Conservation (phyloP, 2,329 filamentous ascomycete species). For the Exophiala sideris region DNA sequence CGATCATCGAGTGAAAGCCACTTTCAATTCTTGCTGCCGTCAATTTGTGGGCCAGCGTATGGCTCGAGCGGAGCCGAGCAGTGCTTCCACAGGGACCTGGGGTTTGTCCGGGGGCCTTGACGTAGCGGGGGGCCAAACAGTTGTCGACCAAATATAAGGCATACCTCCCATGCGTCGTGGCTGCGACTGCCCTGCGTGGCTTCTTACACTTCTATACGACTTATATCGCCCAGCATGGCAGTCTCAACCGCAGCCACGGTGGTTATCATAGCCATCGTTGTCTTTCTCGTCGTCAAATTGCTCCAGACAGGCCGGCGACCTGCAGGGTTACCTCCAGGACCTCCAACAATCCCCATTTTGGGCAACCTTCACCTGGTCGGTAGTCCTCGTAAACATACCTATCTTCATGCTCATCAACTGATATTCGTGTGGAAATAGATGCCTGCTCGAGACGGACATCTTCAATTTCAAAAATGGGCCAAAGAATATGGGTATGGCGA, state of each 20-base stretch:
- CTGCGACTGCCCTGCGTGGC: background rate
- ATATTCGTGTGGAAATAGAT: constrained; percentile 31
- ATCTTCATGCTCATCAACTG: background rate
- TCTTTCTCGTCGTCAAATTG: background rate
- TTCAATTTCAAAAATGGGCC: constrained; percentile 53
- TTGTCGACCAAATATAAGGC: background rate
- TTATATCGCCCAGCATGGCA: background rate
- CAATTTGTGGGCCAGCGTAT: no score
- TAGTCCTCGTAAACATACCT: background rate
- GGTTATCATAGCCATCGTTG: background rate
- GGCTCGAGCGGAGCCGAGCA: no score
- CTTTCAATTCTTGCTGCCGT: no score
- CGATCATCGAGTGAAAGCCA: no score
- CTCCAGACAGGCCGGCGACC: background rate
- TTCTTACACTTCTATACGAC: background rate
- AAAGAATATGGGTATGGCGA: constrained; percentile 42
- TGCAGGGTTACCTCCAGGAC: constrained; percentile 44
- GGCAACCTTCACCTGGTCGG: constrained; percentile 48
- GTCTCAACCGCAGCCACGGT: background rate
- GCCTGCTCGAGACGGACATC: constrained; percentile 39
- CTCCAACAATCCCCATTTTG: constrained; percentile 49
- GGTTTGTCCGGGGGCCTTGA: no score
- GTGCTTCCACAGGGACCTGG: no score
- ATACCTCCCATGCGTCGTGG: background rate
- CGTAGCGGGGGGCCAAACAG: no score